A percentile compares a stretch with the other conserved stretches of the same genome.
Conservation (phyloP, 192 early-diverging fungal species). For the Linnemannia schmuckeri region DNA sequence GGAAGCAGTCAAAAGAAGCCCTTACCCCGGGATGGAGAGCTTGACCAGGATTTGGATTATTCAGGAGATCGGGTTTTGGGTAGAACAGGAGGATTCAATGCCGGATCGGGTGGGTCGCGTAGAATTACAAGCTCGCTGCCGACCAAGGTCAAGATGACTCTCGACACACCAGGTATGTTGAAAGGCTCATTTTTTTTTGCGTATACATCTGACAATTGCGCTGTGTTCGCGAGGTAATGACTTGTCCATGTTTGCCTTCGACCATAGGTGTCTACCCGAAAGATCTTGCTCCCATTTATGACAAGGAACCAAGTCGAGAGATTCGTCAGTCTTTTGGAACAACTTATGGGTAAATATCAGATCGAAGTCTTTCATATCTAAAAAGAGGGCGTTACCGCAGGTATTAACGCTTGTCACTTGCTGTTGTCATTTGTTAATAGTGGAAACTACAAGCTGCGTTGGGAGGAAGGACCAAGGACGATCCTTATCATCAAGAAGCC, state of each 20-base stretch:
- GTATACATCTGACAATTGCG: background rate
- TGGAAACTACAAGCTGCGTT: constrained; percentile 65
- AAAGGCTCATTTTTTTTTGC: background rate
- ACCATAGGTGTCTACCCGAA: constrained; percentile 34
- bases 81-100: background rate
- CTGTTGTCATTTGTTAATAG: constrained; percentile 21
- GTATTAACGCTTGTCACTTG: too few relatives aligned
- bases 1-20: background rate
- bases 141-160: constrained; percentile 40
- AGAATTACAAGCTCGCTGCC: constrained; percentile 32
- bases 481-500: constrained; percentile 89
- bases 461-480: constrained; percentile 75
- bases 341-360: constrained; percentile 59
- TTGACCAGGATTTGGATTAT: background rate
- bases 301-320: constrained; percentile 43
- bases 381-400: too few relatives aligned
- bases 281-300: constrained; percentile 34
- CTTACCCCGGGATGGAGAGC: background rate
- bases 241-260: background rate
- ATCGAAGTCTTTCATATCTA: background rate
- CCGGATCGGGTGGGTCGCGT: constrained; percentile 7
- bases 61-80: background rate
- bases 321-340: constrained; percentile 65
- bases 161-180: constrained; percentile 47
- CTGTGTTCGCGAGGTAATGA: background rate